These are phyloP conservation scores for Ogataea corticis DNA, from an alignment of 805 yeast species.

Conservation along the genomic window DNA sequence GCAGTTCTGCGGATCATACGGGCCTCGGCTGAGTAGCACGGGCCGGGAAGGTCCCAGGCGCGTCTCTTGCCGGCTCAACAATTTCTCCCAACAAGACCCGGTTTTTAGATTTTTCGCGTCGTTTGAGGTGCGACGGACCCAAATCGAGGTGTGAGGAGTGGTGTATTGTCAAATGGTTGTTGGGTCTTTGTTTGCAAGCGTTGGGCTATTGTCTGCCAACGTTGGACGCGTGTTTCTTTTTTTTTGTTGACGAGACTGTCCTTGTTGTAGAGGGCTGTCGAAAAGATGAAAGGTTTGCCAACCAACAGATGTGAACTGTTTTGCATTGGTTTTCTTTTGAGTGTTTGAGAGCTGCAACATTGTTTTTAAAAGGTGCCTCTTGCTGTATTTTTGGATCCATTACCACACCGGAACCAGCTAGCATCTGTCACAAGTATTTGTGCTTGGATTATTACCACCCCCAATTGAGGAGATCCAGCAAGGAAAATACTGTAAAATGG, in stretches of 20 bases:
- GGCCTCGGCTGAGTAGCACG: no score
- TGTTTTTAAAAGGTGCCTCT: neutral
- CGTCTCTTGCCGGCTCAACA: no score
- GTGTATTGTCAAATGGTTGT: neutral
- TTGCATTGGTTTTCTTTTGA: neutral
- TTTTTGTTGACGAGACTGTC: constrained; percentile 11
- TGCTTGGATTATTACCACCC: constrained; percentile 4
- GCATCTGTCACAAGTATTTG: constrained; percentile 1
- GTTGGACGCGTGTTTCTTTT: neutral
- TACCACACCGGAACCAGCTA: constrained; percentile 3
- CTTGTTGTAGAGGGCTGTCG: constrained; percentile 6
- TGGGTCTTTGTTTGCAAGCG: neutral
- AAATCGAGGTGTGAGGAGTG: neutral
- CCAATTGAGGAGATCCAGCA: constrained; percentile 9
- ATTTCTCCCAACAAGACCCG: neutral
- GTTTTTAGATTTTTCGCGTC: neutral
- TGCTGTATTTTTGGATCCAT: constrained; percentile 1
- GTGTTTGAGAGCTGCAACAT: neutral
- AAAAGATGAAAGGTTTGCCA: constrained; percentile 4
- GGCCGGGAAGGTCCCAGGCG: no score
- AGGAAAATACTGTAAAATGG: constrained; percentile 15
- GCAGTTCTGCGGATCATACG: no score
- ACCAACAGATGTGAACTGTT: neutral
- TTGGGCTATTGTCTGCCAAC: neutral
- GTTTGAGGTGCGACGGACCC: neutral